These are phyloP conservation scores for Penicillium sclerotiorum DNA, from an alignment of 2,329 filamentous ascomycete genomes.

Conservation along the genomic window DNA sequence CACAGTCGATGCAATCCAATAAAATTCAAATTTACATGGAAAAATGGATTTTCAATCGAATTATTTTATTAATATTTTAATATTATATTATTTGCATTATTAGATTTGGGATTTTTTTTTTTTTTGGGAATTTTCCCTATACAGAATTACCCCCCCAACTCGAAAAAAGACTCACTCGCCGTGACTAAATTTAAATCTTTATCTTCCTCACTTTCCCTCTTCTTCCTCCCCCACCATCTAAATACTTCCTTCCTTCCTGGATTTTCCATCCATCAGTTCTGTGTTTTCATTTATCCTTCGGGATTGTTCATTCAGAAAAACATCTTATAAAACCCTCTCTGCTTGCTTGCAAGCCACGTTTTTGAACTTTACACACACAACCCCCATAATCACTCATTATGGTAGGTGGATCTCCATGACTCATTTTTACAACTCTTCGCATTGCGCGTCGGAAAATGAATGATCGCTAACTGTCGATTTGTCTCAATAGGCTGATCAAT, in stretches of 20 bases:
- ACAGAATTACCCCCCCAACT: constrained; percentile 2
- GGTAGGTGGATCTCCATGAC: no score
- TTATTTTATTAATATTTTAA: no score
- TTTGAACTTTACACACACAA: constrained; percentile 13
- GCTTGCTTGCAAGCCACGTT: constrained; percentile 18
- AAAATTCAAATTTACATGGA: no score
- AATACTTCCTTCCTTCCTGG: constrained; percentile 27
- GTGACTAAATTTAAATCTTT: constrained; percentile 34
- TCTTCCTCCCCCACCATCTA: constrained; percentile 27
- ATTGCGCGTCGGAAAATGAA: neutral
- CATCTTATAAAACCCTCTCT: constrained; percentile 7
- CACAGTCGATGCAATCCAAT: no score
- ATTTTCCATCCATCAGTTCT: constrained; percentile 26
- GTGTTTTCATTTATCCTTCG: constrained; percentile 17
- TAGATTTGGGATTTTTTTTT: neutral
- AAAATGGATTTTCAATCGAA: constrained; percentile 1
- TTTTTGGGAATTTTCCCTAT: neutral
- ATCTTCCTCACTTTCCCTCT: constrained; percentile 21
- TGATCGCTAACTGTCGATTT: constrained; percentile 25
- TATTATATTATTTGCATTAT: neutral
- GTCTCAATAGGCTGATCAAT: constrained; percentile 45
- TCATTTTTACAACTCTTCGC: constrained; percentile 11
- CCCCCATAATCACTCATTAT: constrained; percentile 32
- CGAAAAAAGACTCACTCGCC: constrained; percentile 18
- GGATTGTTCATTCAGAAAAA: constrained; percentile 17